These are phyloP conservation scores for Nakaseomyces bracarensis DNA, from an alignment of 1,139 yeast species.

Conservation along the genomic window DNA sequence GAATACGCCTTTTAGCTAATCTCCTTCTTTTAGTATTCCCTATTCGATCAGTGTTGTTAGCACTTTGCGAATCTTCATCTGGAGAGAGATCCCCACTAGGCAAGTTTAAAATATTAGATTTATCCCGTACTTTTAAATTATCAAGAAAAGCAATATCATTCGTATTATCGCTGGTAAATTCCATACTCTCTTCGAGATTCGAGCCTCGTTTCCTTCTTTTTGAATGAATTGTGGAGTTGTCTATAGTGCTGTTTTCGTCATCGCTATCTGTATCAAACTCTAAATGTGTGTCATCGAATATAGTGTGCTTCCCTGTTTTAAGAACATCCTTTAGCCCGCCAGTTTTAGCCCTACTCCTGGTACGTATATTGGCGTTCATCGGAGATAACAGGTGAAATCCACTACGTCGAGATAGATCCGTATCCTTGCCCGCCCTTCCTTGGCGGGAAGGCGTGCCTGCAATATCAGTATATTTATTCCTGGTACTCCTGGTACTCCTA, in stretches of 20 bases:
- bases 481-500: no score
- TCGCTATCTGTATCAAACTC: conserved; percentile 12
- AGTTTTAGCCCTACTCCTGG: neutral
- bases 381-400: conserved; percentile 21
- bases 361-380: conserved; percentile 9
- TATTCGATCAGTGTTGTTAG: neutral
- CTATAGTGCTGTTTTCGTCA: conserved; percentile 6
- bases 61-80: conserved; percentile 5
- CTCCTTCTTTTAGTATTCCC: neutral
- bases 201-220: neutral
- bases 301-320: conserved; percentile 13
- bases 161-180: conserved; percentile 1
- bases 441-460: no score
- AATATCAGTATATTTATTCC: no score
- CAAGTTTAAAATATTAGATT: neutral
- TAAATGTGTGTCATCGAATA: conserved; percentile 16
- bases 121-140: neutral
- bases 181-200: neutral
- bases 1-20: neutral
- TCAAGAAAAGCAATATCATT: neutral
- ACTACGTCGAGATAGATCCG: conserved; percentile 2
- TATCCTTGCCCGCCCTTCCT: neutral
- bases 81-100: conserved; percentile 5
- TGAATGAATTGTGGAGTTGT: neutral
- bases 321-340: conserved; percentile 13